A percentile compares a stretch with the other conserved stretches of the same genome.
These are phyloP conservation scores for Lathyrus aphaca DNA, from an alignment of 306 rosid genomes.

Conservation along the genomic window DNA sequence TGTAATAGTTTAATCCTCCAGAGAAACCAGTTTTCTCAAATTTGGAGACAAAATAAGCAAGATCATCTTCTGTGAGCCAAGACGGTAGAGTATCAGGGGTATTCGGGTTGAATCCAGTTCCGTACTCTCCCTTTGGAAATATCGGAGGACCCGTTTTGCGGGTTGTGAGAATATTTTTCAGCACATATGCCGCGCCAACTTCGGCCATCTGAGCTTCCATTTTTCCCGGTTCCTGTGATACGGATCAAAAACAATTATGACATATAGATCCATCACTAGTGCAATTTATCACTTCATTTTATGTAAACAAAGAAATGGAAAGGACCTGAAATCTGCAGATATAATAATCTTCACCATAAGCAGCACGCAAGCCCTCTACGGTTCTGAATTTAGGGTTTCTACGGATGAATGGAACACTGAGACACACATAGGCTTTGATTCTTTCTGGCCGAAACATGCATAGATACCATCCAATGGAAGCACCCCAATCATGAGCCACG, in stretches of 20 bases:
- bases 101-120: slow-evolving; percentile 32
- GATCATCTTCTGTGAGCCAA: slow-evolving; percentile 57
- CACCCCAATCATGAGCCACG: slow-evolving; percentile 55
- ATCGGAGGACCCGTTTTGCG: slow-evolving; percentile 44
- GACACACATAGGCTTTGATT: slow-evolving; percentile 46
- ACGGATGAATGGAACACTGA: slow-evolving; percentile 34
- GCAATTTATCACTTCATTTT: background rate
- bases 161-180: slow-evolving; percentile 40
- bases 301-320: background rate
- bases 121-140: slow-evolving; percentile 42
- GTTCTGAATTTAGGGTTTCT: slow-evolving; percentile 31
- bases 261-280: background rate
- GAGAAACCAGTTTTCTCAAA: slow-evolving; percentile 49
- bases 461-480: slow-evolving; percentile 44
- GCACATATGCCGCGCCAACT: slow-evolving; percentile 17
- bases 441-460: slow-evolving; percentile 46
- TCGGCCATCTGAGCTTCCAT: slow-evolving; percentile 40
- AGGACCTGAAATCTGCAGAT: slow-evolving; percentile 51
- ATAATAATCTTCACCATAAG: slow-evolving; percentile 46
- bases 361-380: slow-evolving; percentile 31
- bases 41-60: slow-evolving; percentile 49
- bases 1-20: slow-evolving; percentile 55
- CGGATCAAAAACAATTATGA: background rate
- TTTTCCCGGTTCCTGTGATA: slow-evolving; percentile 28
- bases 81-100: slow-evolving; percentile 34